Evolutionary conservation across 1,284 basidiomycete species (phyloP).

Genomic region (Volvariella surrecta): DNA sequence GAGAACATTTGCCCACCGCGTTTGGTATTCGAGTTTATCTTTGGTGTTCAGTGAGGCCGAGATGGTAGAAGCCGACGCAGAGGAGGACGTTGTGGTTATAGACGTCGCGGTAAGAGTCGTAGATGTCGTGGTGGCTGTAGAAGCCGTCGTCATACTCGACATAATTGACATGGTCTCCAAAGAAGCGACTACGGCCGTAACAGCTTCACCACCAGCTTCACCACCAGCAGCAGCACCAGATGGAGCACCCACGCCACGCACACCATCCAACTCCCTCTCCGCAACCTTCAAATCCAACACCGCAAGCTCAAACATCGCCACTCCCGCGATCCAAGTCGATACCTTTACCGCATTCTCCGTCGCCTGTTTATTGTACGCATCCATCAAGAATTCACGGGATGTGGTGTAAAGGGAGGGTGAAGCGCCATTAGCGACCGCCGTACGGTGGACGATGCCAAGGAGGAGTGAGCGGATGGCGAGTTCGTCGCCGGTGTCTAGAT

Average conservation of each 20-base stretch:
- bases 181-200: conserved; percentile 1
- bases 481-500: conserved; percentile 64
- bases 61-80: neutral
- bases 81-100: neutral
- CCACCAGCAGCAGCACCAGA: conserved; percentile 2
- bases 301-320: conserved; percentile 60
- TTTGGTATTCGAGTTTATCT: conserved; percentile 12
- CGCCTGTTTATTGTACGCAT: conserved; percentile 35
- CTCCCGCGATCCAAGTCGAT: conserved; percentile 58
- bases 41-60: neutral
- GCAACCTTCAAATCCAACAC: conserved; percentile 55
- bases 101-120: neutral
- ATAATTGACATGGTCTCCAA: neutral
- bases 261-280: conserved; percentile 19
- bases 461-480: conserved; percentile 59
- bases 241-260: neutral
- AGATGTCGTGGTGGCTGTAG: neutral
- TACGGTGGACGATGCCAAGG: conserved; percentile 58
- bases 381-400: conserved; percentile 39
- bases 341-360: conserved; percentile 23
- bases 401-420: conserved; percentile 19
- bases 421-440: conserved; percentile 29
- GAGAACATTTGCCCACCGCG: conserved; percentile 40
- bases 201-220: neutral
- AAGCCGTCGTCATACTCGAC: neutral